Evolutionary conservation across 2,329 filamentous ascomycete species (phyloP), one percentile per base, ranked within the genome.

Genomic region (Clarireedia sp.): DNA sequence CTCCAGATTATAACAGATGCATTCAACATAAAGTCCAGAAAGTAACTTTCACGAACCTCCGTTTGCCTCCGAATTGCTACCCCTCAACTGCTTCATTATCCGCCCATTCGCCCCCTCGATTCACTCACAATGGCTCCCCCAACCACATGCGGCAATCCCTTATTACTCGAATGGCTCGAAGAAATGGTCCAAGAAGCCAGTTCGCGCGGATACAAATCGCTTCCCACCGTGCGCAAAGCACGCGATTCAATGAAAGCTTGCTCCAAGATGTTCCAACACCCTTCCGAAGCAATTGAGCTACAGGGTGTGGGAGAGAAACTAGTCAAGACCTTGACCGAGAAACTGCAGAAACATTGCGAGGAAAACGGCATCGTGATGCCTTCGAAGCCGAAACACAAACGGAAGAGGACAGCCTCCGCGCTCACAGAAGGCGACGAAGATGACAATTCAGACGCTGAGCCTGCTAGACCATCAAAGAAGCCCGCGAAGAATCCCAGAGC

Each of bases 221-320:
- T 54, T 19, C 24, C 45, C 2, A 43, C 45, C 16, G 9, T 54
- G 4, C 48, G 40, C 16, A 82, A 85, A 63, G 89, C 89, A 1
- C 89, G 89, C 65, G 79, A 89, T 56, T 87, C 88, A 2, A 80
- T 94, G 69, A 88, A 85, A 70, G 81, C 81, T 12, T 91, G 87
- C 60, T 88, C 89, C 0, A 73, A 89, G 40, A 71, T 54, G n/a
- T 66, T 68, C 38, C 73, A 64, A 17, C 89, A 94, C 67, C 88
- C 89, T 2, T 82, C 83, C 5, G 80, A 90, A 71, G 80, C 88
- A 1, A 78, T 84, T 63, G 80, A 85, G 62, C 76, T 94, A n/a
- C 83, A 82, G 58, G 87, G 87, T 0, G 83, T 90, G 57, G 89
- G 89, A 0, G 79, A 81, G 0, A 89, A 85, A 62, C 73, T 91